Base-by-base conservation (phyloP, 495 filamentous ascomycete species). In the Chaetomium cochliodes region DNA sequence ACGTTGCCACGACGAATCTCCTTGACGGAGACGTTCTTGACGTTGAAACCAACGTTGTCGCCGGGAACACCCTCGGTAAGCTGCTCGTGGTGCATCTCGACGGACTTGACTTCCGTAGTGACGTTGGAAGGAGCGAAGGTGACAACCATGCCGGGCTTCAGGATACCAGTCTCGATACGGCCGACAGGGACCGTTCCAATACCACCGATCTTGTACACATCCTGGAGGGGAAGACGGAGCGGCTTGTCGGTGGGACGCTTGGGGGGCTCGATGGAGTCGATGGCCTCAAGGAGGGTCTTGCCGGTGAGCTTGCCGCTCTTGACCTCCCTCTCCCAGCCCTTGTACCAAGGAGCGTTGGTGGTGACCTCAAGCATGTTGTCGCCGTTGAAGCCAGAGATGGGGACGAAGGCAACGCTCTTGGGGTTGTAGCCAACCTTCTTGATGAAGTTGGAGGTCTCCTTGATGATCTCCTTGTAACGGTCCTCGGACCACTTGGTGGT, bases 361-460 rank as follows among this genome's bases (percentile, higher is more conserved):
- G 93, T 97, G 74, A 74, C 58, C 70, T 93, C 91, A 70, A 98
- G 90, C 94, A 98, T 98, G 90, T 98, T 98, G 88, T 98, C 94
- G 76, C 94, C 94, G 88, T 98, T 90, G 91, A 98, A 98, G 77
- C 94, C 94, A 73, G 94, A 98, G 90, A 98, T 97, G 74, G 94
- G 94, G 78, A 98, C 94, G 86, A 98, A 98, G 67, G 94, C 88
- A 80, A 97, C 92, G 71, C 80, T 77, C 90, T 97, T 97, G 82
- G 94, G 94, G 89, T 97, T 97, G 91, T 92, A 98, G 81, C 94
- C 94, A 81, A 98, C 94, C 92, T 98, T 98, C 93, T 98, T 98
- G 90, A 98, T 98, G 87, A 98, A 98, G 88, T 89, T 91, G 86
- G 93, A 93, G 71, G 93, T 97, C 87, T 98, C 96, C 90, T 97